Percentiles rank a stretch among this genome's conserved stretches.
These are phyloP conservation scores for Cyathus striatus DNA, from an alignment of 768 basidiomycete species.

Conservation along the genomic window DNA sequence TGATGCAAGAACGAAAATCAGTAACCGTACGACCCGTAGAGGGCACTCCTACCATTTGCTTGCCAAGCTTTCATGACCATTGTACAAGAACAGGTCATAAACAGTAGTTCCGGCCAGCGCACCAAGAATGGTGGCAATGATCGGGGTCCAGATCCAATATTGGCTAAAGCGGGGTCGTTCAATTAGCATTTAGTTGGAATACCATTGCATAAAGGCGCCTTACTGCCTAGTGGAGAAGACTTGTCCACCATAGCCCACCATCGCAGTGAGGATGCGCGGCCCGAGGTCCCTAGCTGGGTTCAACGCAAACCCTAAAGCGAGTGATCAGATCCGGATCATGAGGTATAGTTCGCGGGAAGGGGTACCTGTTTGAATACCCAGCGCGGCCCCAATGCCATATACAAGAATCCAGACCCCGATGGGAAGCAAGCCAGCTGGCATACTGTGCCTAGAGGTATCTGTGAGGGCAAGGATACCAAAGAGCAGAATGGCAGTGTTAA, in stretches of 20 bases:
- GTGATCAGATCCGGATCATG: not conserved
- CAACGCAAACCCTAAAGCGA: slow-evolving; percentile 26
- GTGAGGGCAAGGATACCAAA: slow-evolving; percentile 49
- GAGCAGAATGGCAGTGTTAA: slow-evolving; percentile 54
- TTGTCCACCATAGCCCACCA: slow-evolving; percentile 59
- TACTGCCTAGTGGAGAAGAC: slow-evolving; percentile 36
- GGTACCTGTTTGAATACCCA: slow-evolving; percentile 63
- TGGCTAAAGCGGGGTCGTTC: slow-evolving; percentile 29
- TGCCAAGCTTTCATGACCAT: slow-evolving; percentile 49
- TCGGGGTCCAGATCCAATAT: slow-evolving; percentile 72
- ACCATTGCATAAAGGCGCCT: slow-evolving; percentile 13
- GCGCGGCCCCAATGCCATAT: slow-evolving; percentile 50
- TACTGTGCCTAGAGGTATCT: slow-evolving; percentile 44
- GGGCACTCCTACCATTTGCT: slow-evolving; percentile 53
- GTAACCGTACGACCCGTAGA: too few relatives aligned
- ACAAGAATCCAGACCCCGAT: slow-evolving; percentile 53
- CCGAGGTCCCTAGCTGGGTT: slow-evolving; percentile 45
- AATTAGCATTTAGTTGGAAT: not conserved
- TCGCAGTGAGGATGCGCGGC: slow-evolving; percentile 59
- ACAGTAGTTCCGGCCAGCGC: slow-evolving; percentile 45
- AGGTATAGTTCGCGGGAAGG: too few relatives aligned
- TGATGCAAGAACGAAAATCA: too few relatives aligned
- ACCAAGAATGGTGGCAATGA: slow-evolving; percentile 54
- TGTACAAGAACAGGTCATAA: slow-evolving; percentile 58
- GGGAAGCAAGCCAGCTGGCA: slow-evolving; percentile 51